Base-by-base conservation (phyloP, 1,284 basidiomycete genomes). In the Sphaerobolus stellatus region DNA sequence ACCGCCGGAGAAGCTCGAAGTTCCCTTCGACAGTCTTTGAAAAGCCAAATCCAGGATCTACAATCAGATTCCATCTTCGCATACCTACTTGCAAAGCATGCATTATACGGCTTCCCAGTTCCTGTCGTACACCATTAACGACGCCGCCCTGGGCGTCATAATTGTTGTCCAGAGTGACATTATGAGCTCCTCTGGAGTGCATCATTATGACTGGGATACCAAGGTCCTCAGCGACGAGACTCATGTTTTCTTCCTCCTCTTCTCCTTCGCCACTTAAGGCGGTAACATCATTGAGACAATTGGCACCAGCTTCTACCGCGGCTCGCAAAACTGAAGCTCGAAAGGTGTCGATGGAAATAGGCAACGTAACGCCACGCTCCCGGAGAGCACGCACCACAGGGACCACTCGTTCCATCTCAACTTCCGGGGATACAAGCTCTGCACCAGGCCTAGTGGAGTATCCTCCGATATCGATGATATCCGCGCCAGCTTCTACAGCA, bases 11-110 rank as follows among this genome's bases (percentile, higher is more conserved):
- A 4, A 97, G 66, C 55, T 78, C 75, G 24, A 96, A 62, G 69
- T 97, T 96, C 3, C 82, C 92, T 20, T 85, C 76, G 1, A 86
- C 69, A 0, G 84, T 82, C 71, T 99, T 99, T 66, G 95, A 96
- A 68, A 98, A 99, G 5, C 97, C 96, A 49, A 99, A 76, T 0
- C 97, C 96, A 1, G 96, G 94, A 71, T 98, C 97, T 13, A 92
- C 78, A 50, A 98, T 81, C 54, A 98, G 84, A 61, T 93, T 82
- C 96, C 96, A 99, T 29, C 92, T 72, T 52, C 90, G 79, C 4
- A 99, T 74, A 7, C 94, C 93, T 2, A 86, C 86, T 22, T 69
- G 74, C n/a, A 96, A 77, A 13, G 94, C 87, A 1, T 67, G 64
- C 4, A 83, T 75, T 0, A 97, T 82, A 60, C 86, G 86, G 30